phyloP scores from a whole-genome alignment of 805 yeast species.

The Saturnispora bothae region DNA sequence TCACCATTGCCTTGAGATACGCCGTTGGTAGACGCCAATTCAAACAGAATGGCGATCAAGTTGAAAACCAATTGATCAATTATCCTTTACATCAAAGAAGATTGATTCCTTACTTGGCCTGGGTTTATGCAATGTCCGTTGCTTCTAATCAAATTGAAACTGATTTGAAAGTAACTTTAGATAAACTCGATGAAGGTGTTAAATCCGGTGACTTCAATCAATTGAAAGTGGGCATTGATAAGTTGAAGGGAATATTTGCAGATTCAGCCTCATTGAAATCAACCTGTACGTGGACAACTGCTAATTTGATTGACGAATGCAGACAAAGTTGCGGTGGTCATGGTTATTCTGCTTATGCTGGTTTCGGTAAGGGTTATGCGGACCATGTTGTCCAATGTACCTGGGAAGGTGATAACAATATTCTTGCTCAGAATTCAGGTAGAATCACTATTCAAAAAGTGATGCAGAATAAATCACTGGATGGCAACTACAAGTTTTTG shows the following conservation, averaged over 20 bases:
- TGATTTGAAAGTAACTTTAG: conserved; percentile 40
- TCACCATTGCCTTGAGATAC: conserved; percentile 79
- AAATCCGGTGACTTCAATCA: conserved; percentile 36
- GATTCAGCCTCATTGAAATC: conserved; percentile 85
- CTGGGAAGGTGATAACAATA: conserved; percentile 96
- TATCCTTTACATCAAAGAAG: conserved; percentile 87
- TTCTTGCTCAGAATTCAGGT: conserved; percentile 75
- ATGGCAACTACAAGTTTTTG: conserved; percentile 33
- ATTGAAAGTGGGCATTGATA: conserved; percentile 39
- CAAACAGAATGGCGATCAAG: conserved; percentile 34
- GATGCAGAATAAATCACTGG: conserved; percentile 27
- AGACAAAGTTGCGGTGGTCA: conserved; percentile 96
- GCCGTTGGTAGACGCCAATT: conserved; percentile 88
- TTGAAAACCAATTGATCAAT: conserved; percentile 67
- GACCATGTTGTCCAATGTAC: conserved; percentile 99
- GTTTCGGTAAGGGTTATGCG: conserved; percentile 76
- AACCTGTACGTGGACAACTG: conserved; percentile 78
- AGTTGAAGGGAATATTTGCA: conserved; percentile 68
- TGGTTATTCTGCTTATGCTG: conserved; percentile 89
- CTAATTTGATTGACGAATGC: conserved; percentile 73
- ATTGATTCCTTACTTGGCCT: conserved; percentile 73
- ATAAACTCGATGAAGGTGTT: conserved; percentile 44
- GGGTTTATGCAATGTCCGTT: conserved; percentile 64
- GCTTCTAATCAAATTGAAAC: conserved; percentile 53
- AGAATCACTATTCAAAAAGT: conserved; percentile 55